phyloP scores from a whole-genome alignment of 805 yeast genomes.

The Ogataea nonfermentans region DNA sequence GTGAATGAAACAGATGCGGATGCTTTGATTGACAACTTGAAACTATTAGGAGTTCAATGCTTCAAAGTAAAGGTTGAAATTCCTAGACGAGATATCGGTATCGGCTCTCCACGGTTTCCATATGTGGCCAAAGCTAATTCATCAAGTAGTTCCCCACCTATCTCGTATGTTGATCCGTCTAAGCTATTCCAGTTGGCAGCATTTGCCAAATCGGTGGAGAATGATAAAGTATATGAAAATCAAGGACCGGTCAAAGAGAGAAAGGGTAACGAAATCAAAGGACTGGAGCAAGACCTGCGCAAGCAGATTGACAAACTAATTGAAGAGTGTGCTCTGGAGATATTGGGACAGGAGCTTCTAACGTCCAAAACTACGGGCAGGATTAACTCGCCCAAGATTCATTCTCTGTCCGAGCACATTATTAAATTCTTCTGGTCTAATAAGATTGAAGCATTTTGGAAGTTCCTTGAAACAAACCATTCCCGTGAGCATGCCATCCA shows the following conservation, averaged over 20 bases:
- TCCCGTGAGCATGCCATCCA: slow-evolving; percentile 4
- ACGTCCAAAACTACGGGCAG: slow-evolving; percentile 7
- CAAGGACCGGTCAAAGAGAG: slow-evolving; percentile 6
- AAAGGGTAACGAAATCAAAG: not conserved
- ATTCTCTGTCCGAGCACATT: slow-evolving; percentile 31
- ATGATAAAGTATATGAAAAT: slow-evolving; percentile 17
- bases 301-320: slow-evolving; percentile 22
- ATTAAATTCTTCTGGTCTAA: slow-evolving; percentile 32
- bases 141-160: slow-evolving; percentile 11
- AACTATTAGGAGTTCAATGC: slow-evolving; percentile 24
- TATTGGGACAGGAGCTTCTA: slow-evolving; percentile 11
- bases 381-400: slow-evolving; percentile 22
- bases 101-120: slow-evolving; percentile 6
- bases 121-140: not conserved
- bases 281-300: slow-evolving; percentile 7
- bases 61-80: slow-evolving; percentile 32
- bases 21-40: slow-evolving; percentile 22
- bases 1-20: slow-evolving; percentile 27
- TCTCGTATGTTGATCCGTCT: slow-evolving; percentile 30
- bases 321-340: slow-evolving; percentile 23
- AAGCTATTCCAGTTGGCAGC: slow-evolving; percentile 29
- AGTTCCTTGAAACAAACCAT: slow-evolving; percentile 21
- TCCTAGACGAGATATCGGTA: slow-evolving; percentile 16
- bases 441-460: slow-evolving; percentile 23
- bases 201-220: slow-evolving; percentile 26